Conservation (phyloP, 2,329 filamentous ascomycete genomes). For the Botrytis sinoallii region DNA sequence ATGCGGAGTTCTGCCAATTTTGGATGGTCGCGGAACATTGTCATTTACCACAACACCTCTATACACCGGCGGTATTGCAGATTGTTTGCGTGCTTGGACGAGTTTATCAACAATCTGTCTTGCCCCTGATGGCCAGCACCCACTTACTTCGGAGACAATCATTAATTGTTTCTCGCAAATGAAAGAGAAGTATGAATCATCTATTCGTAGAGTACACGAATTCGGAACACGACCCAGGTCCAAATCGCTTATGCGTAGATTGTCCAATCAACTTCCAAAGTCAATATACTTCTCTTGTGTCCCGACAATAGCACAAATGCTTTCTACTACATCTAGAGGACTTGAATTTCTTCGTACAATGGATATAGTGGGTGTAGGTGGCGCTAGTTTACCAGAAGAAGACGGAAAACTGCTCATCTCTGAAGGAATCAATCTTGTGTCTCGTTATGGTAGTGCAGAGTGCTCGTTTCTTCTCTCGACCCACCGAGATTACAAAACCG, state of each 20-base stretch:
- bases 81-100: constrained; percentile 60
- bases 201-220: neutral
- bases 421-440: constrained; percentile 54
- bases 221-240: neutral
- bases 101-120: constrained; percentile 59
- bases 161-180: constrained; percentile 2
- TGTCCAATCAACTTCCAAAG: neutral
- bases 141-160: constrained; percentile 3
- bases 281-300: constrained; percentile 58
- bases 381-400: constrained; percentile 52
- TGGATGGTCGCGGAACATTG: constrained; percentile 35
- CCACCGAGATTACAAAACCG: constrained; percentile 49
- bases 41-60: constrained; percentile 65
- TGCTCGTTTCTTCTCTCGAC: constrained; percentile 65
- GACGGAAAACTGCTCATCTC: constrained; percentile 53
- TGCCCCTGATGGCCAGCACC: constrained; percentile 54
- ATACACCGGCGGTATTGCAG: constrained; percentile 63
- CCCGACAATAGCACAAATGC: constrained; percentile 55
- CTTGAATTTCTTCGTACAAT: constrained; percentile 47
- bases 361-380: constrained; percentile 62
- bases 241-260: neutral
- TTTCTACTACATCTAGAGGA: constrained; percentile 45
- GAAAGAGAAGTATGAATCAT: neutral
- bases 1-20: constrained; percentile 51
- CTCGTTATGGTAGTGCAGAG: constrained; percentile 63